Evolutionary conservation across 305 asterid genomes (phyloP).

Genomic region (Fraxinus dipetala): DNA sequence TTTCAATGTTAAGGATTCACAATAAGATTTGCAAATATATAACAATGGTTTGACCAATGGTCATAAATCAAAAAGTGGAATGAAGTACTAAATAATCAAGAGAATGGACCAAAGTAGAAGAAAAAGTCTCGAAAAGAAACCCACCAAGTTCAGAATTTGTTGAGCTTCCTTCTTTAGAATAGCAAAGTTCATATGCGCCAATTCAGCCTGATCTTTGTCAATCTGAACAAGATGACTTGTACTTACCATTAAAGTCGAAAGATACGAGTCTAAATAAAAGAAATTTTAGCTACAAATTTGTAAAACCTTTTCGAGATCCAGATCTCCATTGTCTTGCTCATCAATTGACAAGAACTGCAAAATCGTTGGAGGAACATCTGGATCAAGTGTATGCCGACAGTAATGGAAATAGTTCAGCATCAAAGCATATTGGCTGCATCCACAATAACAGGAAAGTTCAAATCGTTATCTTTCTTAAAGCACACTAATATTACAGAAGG

Average conservation of each 20-base stretch:
- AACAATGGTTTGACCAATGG: not conserved
- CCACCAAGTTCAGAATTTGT: conserved; percentile 75
- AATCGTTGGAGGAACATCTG: conserved; percentile 69
- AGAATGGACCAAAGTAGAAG: conserved; percentile 5
- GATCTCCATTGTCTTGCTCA: conserved; percentile 76
- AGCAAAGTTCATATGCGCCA: conserved; percentile 70
- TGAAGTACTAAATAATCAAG: not conserved
- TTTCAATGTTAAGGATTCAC: not conserved
- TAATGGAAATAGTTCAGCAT: conserved; percentile 92
- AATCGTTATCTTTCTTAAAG: conserved; percentile 17
- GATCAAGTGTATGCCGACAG: conserved; percentile 87
- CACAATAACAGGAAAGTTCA: conserved; percentile 24
- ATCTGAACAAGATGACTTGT: conserved; percentile 42
- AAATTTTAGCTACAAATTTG: conserved; percentile 19
- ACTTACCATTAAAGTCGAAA: conserved; percentile 12
- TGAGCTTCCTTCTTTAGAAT: conserved; percentile 84
- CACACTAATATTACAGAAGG: conserved; percentile 6
- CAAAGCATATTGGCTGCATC: conserved; percentile 89
- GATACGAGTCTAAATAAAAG: not conserved
- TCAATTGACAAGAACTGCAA: conserved; percentile 69
- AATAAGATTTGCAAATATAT: not conserved
- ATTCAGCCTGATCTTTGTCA: conserved; percentile 84
- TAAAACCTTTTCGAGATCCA: conserved; percentile 81
- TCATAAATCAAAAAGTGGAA: conserved; percentile 1
- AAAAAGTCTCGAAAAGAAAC: conserved; percentile 23